These are phyloP conservation scores for Clonostachys byssicola DNA, from an alignment of 2,329 filamentous ascomycete species.

Conservation along the genomic window DNA sequence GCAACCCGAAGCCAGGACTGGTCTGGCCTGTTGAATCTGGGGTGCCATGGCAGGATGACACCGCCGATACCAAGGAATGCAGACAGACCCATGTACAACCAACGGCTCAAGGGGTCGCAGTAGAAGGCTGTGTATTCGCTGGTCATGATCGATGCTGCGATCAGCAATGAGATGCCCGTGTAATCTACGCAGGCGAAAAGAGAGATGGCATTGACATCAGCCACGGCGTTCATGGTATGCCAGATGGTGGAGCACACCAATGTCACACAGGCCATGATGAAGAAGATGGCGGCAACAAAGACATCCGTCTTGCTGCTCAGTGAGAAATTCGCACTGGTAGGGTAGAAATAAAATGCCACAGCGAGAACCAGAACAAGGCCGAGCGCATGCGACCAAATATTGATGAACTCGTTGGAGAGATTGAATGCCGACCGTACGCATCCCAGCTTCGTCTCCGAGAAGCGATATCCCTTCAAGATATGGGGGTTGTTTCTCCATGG, in stretches of 20 bases:
- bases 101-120: slow-evolving; percentile 85
- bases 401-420: slow-evolving; percentile 89
- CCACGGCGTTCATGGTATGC: slow-evolving; percentile 98
- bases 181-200: slow-evolving; percentile 98
- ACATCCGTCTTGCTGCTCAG: slow-evolving; percentile 85
- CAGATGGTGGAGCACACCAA: slow-evolving; percentile 92
- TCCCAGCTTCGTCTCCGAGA: slow-evolving; percentile 85
- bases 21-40: slow-evolving; percentile 85
- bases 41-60: slow-evolving; percentile 93
- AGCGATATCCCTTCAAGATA: slow-evolving; percentile 88
- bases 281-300: slow-evolving; percentile 89
- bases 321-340: slow-evolving; percentile 79
- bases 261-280: slow-evolving; percentile 92
- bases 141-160: slow-evolving; percentile 95
- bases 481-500: slow-evolving; percentile 96
- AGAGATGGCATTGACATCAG: slow-evolving; percentile 83
- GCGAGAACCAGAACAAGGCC: slow-evolving; percentile 84
- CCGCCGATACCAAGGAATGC: slow-evolving; percentile 78
- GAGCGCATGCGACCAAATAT: slow-evolving; percentile 95
- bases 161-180: slow-evolving; percentile 91
- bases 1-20: slow-evolving; percentile 90
- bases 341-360: slow-evolving; percentile 95
- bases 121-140: slow-evolving; percentile 99
- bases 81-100: slow-evolving; percentile 80
- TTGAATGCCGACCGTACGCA: slow-evolving; percentile 81